These are phyloP conservation scores for Annulohypoxylon maeteangense DNA, from an alignment of 495 filamentous ascomycete species.

Conservation along the genomic window DNA sequence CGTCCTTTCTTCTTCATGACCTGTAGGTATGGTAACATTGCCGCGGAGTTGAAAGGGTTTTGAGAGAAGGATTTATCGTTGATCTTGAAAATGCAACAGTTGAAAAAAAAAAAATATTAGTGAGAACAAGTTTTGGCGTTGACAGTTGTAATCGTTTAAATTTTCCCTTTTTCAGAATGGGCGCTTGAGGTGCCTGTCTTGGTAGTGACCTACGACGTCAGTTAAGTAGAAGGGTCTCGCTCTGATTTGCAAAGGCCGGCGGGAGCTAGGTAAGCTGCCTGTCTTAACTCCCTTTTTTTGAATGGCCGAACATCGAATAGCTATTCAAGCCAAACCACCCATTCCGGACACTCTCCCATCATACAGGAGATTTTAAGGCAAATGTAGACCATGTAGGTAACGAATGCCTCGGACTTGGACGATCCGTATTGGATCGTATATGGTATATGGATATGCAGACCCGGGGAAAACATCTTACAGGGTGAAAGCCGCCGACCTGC, in stretches of 20 bases:
- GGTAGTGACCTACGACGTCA: neutral
- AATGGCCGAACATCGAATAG: conserved; percentile 20
- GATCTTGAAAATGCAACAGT: conserved; percentile 27
- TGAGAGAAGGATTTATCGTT: conserved; percentile 38
- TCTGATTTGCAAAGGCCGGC: conserved; percentile 22
- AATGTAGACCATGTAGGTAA: conserved; percentile 7
- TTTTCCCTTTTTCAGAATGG: conserved; percentile 1
- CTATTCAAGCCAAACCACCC: conserved; percentile 8
- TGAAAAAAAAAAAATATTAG: neutral
- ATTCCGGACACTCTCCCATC: conserved; percentile 5
- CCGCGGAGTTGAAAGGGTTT: conserved; percentile 29
- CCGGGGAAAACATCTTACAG: conserved; percentile 20
- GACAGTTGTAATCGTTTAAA: conserved; percentile 21
- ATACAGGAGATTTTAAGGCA: conserved; percentile 15
- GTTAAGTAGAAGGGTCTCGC: neutral
- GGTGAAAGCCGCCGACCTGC: conserved; percentile 29
- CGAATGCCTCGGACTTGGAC: conserved; percentile 12
- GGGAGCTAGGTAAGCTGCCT: conserved; percentile 5
- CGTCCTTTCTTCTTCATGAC: conserved; percentile 27
- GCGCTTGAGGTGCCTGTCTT: neutral
- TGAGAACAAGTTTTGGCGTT: conserved; percentile 6
- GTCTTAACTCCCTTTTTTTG: conserved; percentile 15
- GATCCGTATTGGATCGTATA: conserved; percentile 27
- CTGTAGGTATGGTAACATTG: conserved; percentile 45
- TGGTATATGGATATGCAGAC: conserved; percentile 16